Evolutionary conservation across 1,139 yeast species (phyloP).

Genomic region (Kodamaea plutei): DNA sequence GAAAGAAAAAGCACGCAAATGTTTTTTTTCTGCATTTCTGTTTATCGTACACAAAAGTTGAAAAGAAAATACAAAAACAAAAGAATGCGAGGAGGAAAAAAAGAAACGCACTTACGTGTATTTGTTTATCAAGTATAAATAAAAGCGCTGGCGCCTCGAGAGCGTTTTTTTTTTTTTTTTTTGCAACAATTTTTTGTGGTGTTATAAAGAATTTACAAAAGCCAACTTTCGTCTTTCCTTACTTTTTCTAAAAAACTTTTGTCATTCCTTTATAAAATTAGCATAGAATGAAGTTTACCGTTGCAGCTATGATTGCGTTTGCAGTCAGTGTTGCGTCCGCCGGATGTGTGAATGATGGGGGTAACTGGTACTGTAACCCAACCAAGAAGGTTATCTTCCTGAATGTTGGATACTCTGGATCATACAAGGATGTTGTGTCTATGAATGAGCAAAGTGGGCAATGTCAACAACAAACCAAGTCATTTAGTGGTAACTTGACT

Average conservation of each 20-base stretch:
- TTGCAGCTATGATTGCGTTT: constrained; percentile 24
- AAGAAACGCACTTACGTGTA: constrained; percentile 3
- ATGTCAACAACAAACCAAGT: constrained; percentile 49
- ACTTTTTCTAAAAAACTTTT: constrained; percentile 5
- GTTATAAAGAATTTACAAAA: no score
- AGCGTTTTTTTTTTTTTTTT: neutral
- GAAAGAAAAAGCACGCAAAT: no score
- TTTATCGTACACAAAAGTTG: no score
- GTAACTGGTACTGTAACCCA: constrained; percentile 79
- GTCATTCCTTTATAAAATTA: constrained; percentile 11
- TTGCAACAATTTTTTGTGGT: constrained; percentile 1
- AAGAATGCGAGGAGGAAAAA: constrained; percentile 2
- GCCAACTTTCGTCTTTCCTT: constrained; percentile 10
- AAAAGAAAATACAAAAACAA: constrained; percentile 1
- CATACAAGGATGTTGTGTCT: constrained; percentile 55
- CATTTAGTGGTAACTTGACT: constrained; percentile 59
- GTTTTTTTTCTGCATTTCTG: no score
- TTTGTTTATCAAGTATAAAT: constrained; percentile 2
- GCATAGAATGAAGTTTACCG: constrained; percentile 21
- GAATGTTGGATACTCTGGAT: constrained; percentile 66
- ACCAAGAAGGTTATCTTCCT: constrained; percentile 66
- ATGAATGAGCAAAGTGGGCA: constrained; percentile 43
- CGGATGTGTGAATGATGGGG: constrained; percentile 47
- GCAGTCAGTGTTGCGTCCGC: constrained; percentile 30
- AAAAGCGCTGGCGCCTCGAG: constrained; percentile 2